Evolutionary conservation across 2,329 filamentous ascomycete genomes (phyloP).

Genomic region (Colletotrichum filicis): DNA sequence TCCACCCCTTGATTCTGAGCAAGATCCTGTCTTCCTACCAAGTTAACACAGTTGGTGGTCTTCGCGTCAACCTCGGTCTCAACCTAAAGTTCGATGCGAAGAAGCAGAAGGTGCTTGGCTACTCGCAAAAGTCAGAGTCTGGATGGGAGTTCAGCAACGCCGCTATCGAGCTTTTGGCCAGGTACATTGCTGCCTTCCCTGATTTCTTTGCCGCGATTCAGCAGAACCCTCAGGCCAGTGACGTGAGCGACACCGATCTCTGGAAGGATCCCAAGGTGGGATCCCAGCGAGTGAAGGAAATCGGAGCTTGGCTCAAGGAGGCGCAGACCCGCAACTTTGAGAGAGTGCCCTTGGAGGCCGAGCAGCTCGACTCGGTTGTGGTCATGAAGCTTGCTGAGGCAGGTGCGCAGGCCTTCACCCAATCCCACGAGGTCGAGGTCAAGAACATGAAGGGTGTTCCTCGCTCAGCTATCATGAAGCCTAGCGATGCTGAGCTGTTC

Average conservation of each 20-base stretch:
- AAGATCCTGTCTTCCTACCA: conserved; percentile 97
- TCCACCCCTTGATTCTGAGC: conserved; percentile 89
- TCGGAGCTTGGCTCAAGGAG: conserved; percentile 91
- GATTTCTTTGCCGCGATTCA: conserved; percentile 94
- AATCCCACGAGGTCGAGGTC: conserved; percentile 63
- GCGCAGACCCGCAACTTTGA: conserved; percentile 93
- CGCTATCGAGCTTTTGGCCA: conserved; percentile 81
- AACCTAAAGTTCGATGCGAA: conserved; percentile 97
- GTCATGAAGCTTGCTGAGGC: conserved; percentile 83
- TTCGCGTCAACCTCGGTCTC: conserved; percentile 89
- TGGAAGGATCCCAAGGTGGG: conserved; percentile 80
- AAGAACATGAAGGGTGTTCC: conserved; percentile 85
- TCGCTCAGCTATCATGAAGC: conserved; percentile 87
- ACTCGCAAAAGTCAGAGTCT: conserved; percentile 84
- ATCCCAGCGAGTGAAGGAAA: conserved; percentile 88
- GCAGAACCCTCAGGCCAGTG: conserved; percentile 84
- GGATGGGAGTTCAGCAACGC: conserved; percentile 97
- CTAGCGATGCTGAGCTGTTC: conserved; percentile 94
- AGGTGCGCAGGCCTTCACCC: conserved; percentile 71
- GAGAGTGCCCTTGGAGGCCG: conserved; percentile 93
- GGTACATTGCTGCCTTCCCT: conserved; percentile 94
- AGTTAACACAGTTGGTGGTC: conserved; percentile 79
- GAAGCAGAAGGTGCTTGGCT: conserved; percentile 95
- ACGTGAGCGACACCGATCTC: conserved; percentile 86
- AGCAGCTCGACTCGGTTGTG: conserved; percentile 92